phyloP scores from a whole-genome alignment of 768 basidiomycete species.

The Lentinula sp. region DNA sequence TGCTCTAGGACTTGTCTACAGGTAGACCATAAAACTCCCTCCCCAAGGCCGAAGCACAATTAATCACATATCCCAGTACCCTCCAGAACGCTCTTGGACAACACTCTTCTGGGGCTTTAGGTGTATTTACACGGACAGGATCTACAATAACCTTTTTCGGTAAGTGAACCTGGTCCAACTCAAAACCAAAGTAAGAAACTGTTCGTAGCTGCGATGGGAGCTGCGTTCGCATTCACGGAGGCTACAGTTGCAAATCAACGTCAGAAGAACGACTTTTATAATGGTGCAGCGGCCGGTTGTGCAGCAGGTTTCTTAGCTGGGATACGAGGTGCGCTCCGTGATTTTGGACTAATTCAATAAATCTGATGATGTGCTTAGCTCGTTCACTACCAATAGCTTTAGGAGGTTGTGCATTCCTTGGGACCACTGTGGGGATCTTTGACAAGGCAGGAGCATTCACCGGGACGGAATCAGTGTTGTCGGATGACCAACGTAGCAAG shows the following conservation, averaged over 20 bases:
- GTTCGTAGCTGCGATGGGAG: constrained; percentile 65
- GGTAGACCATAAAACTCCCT: not conserved
- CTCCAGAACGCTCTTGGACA: constrained; percentile 75
- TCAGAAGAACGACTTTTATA: constrained; percentile 71
- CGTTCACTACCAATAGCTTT: constrained; percentile 81
- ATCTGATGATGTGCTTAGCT: constrained; percentile 34
- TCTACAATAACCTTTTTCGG: constrained; percentile 91
- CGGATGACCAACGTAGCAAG: constrained; percentile 64
- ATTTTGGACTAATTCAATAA: constrained; percentile 11
- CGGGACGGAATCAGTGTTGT: constrained; percentile 33
- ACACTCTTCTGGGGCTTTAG: constrained; percentile 77
- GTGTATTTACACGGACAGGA: constrained; percentile 82
- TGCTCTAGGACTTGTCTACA: constrained; percentile 57
- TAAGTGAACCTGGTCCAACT: constrained; percentile 28
- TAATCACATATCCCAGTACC: constrained; percentile 26
- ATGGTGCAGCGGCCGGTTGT: constrained; percentile 83
- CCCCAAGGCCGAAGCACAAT: not conserved
- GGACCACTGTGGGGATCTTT: constrained; percentile 74
- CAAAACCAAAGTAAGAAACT: not conserved
- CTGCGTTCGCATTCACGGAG: constrained; percentile 80
- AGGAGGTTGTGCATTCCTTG: constrained; percentile 73
- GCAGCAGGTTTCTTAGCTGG: constrained; percentile 92
- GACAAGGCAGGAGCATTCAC: constrained; percentile 69
- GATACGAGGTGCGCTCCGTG: constrained; percentile 54
- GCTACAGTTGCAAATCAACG: constrained; percentile 76